phyloP scores from a whole-genome alignment of 202 grass and related monocot species.

The Zoysia matrella region DNA sequence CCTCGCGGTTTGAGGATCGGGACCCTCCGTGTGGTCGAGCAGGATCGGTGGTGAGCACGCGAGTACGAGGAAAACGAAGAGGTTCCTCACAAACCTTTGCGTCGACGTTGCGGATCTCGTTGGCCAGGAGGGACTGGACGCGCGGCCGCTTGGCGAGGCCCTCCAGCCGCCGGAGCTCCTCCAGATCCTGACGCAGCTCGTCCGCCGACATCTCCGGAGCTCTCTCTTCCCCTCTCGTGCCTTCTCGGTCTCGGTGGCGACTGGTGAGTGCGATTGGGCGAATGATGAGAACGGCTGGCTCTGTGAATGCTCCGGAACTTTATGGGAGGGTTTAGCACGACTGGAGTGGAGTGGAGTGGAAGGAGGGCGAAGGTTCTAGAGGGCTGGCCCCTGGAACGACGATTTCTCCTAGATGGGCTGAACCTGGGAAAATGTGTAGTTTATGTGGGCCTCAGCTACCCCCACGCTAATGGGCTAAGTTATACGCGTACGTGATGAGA shows the following conservation, averaged over 20 bases:
- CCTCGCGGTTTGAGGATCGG: neutral
- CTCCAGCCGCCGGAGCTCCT: constrained; percentile 78
- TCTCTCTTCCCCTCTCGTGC: neutral
- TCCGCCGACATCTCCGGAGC: constrained; percentile 53
- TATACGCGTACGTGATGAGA: too few species aligned
- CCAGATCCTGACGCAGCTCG: constrained; percentile 70
- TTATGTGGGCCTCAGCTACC: too few species aligned
- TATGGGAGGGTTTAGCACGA: constrained; percentile 10
- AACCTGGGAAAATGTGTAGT: too few species aligned
- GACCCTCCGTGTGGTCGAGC: neutral
- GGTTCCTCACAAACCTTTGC: constrained; percentile 51
- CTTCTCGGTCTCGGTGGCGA: neutral
- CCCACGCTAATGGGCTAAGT: too few species aligned
- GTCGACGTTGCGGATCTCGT: constrained; percentile 75
- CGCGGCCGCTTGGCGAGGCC: constrained; percentile 67
- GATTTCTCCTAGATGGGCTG: constrained; percentile 1
- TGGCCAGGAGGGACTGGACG: constrained; percentile 67
- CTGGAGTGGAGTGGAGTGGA: constrained; percentile 7
- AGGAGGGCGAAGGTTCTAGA: constrained; percentile 68
- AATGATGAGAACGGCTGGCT: too few species aligned
- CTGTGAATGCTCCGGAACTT: neutral
- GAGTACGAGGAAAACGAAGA: neutral
- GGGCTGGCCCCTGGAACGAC: neutral
- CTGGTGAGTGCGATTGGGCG: neutral
- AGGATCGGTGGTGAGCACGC: neutral